Evolutionary conservation across 179 eudicot genomes (phyloP), one percentile per base, ranked within the genome.

Genomic region (Beta macrorhiza): DNA sequence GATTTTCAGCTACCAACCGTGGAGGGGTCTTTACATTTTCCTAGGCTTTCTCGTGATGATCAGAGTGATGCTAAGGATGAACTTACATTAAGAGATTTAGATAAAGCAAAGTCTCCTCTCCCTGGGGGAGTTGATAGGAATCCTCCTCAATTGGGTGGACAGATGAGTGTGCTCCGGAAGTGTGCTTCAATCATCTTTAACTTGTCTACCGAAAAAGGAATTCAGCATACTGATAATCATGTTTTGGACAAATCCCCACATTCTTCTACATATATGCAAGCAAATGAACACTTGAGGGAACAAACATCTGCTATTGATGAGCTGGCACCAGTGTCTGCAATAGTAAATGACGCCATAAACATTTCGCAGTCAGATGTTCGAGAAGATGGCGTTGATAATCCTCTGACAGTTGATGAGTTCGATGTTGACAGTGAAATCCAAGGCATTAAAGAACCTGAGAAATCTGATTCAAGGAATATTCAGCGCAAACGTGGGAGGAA

Each of bases 111-210:
- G 10, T 76, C 85, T 77, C 7, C 44, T 1, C 69, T 75, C 78
- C 84, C 84, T 71, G 85, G 74, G 73, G 75, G 45, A 75, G 74
- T 84, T 68, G 82, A 47, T 72, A 88, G 69, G 80, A 84, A 70
- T 29, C 84, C 89, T 72, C 86, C 87, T 58, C 87, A 83, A 62
- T 81, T 89, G 65, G 89, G 85, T 14, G 92, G 92, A 42, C 95
- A 85, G 74, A 83, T 85, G 73, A 90, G 92, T 63, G 85, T 89
- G 89, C 83, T 95, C 61, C 84, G 77, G 67, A 90, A 92, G 80
- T 95, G 99, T 83, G 86, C 93, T 73, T 88, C 94, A 45, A 87
- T 78, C 77, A 59, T 92, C 77, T 88, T 89, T 69, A 86, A 87
- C 49, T 75, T 81, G 76, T 87, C 97, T 73, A 95, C 98, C 63